Evolutionary conservation across 345 rosid genomes (phyloP), one percentile per base, ranked within the genome.

Genomic region (Turnera subulata): DNA sequence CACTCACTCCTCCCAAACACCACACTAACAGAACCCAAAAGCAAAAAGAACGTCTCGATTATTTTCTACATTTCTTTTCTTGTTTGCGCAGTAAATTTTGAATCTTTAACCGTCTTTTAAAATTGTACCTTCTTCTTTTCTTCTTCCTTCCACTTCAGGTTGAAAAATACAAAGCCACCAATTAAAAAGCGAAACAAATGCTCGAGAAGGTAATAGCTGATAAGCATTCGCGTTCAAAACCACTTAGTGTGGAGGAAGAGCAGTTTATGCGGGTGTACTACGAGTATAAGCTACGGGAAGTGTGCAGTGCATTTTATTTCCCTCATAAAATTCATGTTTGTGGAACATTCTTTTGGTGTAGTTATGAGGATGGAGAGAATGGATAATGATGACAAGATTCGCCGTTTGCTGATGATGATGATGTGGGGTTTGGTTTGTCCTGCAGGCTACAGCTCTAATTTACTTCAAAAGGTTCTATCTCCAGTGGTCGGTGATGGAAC

Each of bases 401-500:
- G 11, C 11, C 6, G 45, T 5, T 4, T 5, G 45, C 35, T 3
- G 45, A 2, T 5, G 13, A 2, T 12, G 2, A 40, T 40, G 4
- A 10, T 68, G 66, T 40, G n/a, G n/a, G n/a, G 39, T 62, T 57
- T 68, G 50, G 11, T 40, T 40, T 70, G 50, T 54, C 62, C 68
- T 82, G 65, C 79, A 93, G 99, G 99, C 86, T 49, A 93, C 99
- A 4, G 97, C 97, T 49, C 92, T 93, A 20, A 74, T 84, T 52
- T 93, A 87, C 80, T 93, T 93, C 71, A 93, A 93, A 75, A 83
- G 99, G 64, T 93, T 93, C 69, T 93, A 93, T 74, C 79, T 93
- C 66, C 90, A 86, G 48, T 93, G 99, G 97, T 89, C 99, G 21
- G 96, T 93, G 80, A 93, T 93, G 99, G 94, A 93, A 66, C 97